Base-by-base conservation (phyloP, 805 yeast genomes). In the Suhomyces sp. region DNA sequence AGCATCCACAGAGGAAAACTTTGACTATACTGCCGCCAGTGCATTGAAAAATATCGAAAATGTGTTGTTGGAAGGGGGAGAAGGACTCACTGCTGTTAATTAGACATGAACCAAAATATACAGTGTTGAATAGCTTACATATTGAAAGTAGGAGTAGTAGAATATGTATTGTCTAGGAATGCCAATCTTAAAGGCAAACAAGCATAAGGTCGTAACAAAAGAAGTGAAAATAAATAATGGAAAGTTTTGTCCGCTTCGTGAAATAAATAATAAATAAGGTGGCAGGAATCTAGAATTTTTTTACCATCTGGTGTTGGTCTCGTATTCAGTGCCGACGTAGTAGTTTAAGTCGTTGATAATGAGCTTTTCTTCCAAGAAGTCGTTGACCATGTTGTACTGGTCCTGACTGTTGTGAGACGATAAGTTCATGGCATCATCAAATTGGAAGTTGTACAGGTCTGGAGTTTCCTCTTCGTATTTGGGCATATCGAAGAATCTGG, bases 1-100 rank as follows among this genome's bases (percentile, higher is more conserved):
- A 0, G 84, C 90, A 22, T 79, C 86, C 5, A 86, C 90, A 0
- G 63, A 69, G 8, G 85, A 84, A 54, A 82, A 82, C 59, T 80
- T 79, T 56, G 72, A 77, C 52, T 66, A 67, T 22, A 81, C 88
- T 38, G 81, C 86, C 0, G 62, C 69, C 6, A 69, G 70, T 44
- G 84, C 89, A 23, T 64, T 87, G 64, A 65, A 75, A 49, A 87
- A 87, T 63, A 79, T 87, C 24, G 76, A 76, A 12, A 66, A 72
- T 49, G 77, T 75, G 27, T 59, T 81, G 17, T 53, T 76, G 26
- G 65, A 66, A n/a, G 76, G 76, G 2, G 78, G 74, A 1, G 57
- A 57, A 4, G 78, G 80, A 5, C 49, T 69, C 22, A 49, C 50
- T 10, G 40, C 49, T 15, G 60, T 57, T 15, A 56, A 56, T 44